Conservation (phyloP, 306 rosid species). For the Arachis stenosperma region DNA sequence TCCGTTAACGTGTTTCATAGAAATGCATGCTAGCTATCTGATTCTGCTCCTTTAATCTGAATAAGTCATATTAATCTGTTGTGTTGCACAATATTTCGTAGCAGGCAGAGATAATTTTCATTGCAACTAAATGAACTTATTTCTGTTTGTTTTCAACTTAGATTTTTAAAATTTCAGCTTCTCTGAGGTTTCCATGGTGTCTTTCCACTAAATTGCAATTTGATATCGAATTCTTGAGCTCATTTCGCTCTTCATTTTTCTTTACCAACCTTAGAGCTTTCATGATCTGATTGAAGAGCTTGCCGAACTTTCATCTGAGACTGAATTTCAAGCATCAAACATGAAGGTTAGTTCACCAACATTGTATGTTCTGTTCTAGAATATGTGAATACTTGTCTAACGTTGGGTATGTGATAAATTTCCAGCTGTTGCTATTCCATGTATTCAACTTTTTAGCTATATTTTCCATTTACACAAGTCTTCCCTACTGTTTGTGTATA, state of each 20-base stretch:
- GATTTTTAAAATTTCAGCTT: conserved; percentile 15
- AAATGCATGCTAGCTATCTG: conserved; percentile 13
- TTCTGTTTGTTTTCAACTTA: neutral
- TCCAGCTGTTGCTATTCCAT: conserved; percentile 5
- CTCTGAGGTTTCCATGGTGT: neutral
- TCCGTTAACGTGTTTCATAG: neutral
- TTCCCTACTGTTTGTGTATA: conserved; percentile 18
- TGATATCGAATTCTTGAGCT: conserved; percentile 16
- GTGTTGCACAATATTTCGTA: conserved; percentile 21
- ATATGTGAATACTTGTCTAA: conserved; percentile 17
- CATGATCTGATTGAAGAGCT: conserved; percentile 67
- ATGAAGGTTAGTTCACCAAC: conserved; percentile 56
- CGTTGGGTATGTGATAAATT: neutral
- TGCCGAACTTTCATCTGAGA: conserved; percentile 50
- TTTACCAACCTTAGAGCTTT: conserved; percentile 54
- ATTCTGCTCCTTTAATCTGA: neutral
- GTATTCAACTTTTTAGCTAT: conserved; percentile 14
- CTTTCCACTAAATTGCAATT: conserved; percentile 5
- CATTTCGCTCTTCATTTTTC: conserved; percentile 28
- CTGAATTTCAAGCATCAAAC: conserved; percentile 54
- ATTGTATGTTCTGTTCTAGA: conserved; percentile 6
- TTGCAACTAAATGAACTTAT: conserved; percentile 27
- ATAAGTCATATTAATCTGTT: neutral
- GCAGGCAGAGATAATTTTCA: neutral
- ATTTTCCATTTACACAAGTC: conserved; percentile 14